These are phyloP conservation scores for Ceratorhiza oryzae-sativae DNA, from an alignment of 1,284 basidiomycete genomes.

Conservation along the genomic window DNA sequence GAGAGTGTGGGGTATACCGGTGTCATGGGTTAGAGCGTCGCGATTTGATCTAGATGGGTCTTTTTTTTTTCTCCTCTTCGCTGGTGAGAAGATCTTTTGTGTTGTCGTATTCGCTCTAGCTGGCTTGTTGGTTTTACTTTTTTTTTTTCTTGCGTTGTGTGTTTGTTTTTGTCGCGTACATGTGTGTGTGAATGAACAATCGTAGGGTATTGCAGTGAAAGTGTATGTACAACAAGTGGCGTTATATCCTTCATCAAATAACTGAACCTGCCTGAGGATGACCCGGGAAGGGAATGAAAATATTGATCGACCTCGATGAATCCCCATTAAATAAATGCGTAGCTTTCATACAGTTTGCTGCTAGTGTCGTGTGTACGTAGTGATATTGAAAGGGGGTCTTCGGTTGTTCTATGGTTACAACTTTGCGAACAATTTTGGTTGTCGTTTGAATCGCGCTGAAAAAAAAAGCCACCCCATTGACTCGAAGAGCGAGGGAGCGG, in stretches of 20 bases:
- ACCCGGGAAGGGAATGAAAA: no score
- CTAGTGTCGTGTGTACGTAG: background rate
- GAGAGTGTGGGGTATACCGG: conserved; percentile 42
- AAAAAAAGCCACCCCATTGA: no score
- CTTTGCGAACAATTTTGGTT: conserved; percentile 28
- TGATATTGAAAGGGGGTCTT: background rate
- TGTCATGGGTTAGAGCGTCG: conserved; percentile 40
- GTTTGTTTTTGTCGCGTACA: background rate
- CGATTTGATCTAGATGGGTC: background rate
- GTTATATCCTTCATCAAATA: no score
- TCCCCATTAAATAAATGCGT: no score
- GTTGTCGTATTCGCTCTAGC: background rate
- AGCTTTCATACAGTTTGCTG: no score
- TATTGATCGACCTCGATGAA: no score
- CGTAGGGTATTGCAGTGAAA: conserved; percentile 17
- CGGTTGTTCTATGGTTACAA: background rate
- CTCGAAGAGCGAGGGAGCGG: background rate
- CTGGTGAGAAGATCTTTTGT: conserved; percentile 1
- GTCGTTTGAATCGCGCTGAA: conserved; percentile 39
- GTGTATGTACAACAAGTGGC: conserved; percentile 27
- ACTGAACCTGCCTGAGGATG: no score
- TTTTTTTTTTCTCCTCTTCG: conserved; percentile 1
- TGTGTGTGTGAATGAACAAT: conserved; percentile 12
- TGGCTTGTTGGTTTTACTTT: background rate
- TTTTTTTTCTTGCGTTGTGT: background rate